These are phyloP conservation scores for Trichomonascus vanleenenianus DNA, from an alignment of 805 yeast species.

Conservation along the genomic window DNA sequence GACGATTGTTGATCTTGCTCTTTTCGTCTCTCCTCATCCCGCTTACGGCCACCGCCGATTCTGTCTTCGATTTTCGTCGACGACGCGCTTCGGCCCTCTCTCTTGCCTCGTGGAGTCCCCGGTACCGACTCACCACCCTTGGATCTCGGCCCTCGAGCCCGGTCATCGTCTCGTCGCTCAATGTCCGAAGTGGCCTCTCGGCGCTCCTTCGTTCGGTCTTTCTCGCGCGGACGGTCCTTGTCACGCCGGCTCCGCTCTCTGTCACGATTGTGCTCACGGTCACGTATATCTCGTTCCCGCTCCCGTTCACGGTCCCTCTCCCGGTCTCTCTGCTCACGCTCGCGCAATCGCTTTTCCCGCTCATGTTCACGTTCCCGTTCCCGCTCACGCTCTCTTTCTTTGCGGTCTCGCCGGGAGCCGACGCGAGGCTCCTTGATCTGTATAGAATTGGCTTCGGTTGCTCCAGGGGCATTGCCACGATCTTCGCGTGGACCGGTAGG, in stretches of 20 bases:
- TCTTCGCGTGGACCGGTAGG: constrained; percentile 1
- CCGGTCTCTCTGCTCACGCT: background rate
- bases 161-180: constrained; percentile 6
- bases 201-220: constrained; percentile 1
- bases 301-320: constrained; percentile 5
- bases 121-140: background rate
- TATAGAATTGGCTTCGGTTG: too few species aligned
- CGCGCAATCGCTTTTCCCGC: constrained; percentile 7
- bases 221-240: constrained; percentile 5
- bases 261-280: constrained; percentile 4
- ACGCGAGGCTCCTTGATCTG: background rate
- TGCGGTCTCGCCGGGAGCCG: background rate
- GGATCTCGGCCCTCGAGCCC: constrained; percentile 4
- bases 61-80: background rate
- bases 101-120: background rate
- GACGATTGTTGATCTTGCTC: background rate
- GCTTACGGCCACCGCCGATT: background rate
- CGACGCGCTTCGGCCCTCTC: background rate
- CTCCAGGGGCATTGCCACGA: too few species aligned
- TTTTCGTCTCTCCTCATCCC: background rate
- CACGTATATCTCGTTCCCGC: constrained; percentile 5
- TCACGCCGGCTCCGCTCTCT: constrained; percentile 4
- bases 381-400: constrained; percentile 4
- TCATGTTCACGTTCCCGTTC: constrained; percentile 12
- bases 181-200: background rate